These are phyloP conservation scores for Picocystis sp. DNA, from an alignment of 163 green algal species.

Conservation along the genomic window DNA sequence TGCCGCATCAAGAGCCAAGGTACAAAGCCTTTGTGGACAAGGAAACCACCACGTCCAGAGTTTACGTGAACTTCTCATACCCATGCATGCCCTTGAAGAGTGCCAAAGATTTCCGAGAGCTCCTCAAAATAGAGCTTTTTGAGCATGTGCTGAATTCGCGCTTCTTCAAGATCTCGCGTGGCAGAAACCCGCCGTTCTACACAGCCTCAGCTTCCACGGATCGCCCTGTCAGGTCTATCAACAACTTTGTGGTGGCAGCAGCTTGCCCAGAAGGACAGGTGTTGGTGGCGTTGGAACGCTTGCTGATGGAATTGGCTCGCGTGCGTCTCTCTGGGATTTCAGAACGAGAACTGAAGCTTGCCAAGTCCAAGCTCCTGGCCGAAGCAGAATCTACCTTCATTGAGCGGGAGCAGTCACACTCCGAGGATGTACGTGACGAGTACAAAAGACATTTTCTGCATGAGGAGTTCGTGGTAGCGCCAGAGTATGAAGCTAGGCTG, in stretches of 20 bases:
- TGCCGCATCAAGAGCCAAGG: conserved; percentile 22
- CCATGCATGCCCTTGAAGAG: conserved; percentile 19
- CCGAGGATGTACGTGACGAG: conserved; percentile 49
- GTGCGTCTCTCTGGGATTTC: conserved; percentile 49
- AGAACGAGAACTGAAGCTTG: conserved; percentile 30
- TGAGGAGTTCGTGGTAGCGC: conserved; percentile 30
- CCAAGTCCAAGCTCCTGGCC: conserved; percentile 17
- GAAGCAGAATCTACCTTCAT: conserved; percentile 58
- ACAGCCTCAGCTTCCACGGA: conserved; percentile 8
- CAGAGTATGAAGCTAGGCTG: conserved; percentile 51
- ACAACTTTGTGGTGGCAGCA: conserved; percentile 11
- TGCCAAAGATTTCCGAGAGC: conserved; percentile 28
- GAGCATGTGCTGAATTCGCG: conserved; percentile 45
- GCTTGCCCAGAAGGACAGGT: conserved; percentile 14
- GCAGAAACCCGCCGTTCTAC: conserved; percentile 32
- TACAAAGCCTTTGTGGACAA: conserved; percentile 25
- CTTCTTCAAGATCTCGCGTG: conserved; percentile 46
- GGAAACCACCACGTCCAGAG: conserved; percentile 30
- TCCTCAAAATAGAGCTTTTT: conserved; percentile 37
- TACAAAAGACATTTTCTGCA: conserved; percentile 60
- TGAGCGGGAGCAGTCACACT: conserved; percentile 55
- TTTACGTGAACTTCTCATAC: conserved; percentile 49
- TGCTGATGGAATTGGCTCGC: conserved; percentile 31
- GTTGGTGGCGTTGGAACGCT: conserved; percentile 6
- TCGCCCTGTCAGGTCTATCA: conserved; percentile 1